Evolutionary conservation across 208 protist genomes (phyloP), one percentile per base, ranked within the genome.

Genomic region (Wallacemonas sp.): DNA sequence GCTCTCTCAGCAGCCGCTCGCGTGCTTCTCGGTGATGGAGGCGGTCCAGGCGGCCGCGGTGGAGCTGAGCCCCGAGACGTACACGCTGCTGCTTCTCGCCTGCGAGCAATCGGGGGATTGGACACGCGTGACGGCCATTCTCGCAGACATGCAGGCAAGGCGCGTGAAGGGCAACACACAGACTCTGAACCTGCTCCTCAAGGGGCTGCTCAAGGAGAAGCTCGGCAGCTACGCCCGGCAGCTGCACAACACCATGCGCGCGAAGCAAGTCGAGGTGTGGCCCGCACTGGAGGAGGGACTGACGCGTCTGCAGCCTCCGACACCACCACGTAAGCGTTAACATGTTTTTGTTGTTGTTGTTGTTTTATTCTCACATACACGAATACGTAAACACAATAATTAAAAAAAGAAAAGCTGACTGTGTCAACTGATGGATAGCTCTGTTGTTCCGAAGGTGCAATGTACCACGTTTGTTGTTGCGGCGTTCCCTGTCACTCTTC

Each of bases 181-280:
- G 64, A 92, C 85, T 5, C 82, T 96, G 1, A 96, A 96, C 59
- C 69, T 94, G 49, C 66, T 96, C 3, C 70, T 96, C 10, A 96
- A 96, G 49, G 91, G 91, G 0, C 70, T 96, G 22, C 50, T 96
- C 26, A 82, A 63, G 61, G 74, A 93, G 70, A 72, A 80, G 32
- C 70, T 94, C 44, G 54, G 78, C 57, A 76, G 63, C 45, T 93
- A 91, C 73, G 87, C 91, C 0, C 14, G 25, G 23, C 87, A 96
- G 68, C 72, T 96, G 55, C 79, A 93, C 48, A 57, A 57, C 28
- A 91, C 81, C 3, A 96, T 96, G 91, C 54, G 70, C 38, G 33
- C 5, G 16, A 96, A 94, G 64, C 23, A 77, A 23, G 86, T 96
- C 45, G 77, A 84, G 18, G 84, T 96, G 28, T 96, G 91, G 88